Percentiles rank a stretch among this genome's conserved stretches.
These are phyloP conservation scores for Starmera amethionina DNA, from an alignment of 805 yeast species.

Conservation along the genomic window DNA sequence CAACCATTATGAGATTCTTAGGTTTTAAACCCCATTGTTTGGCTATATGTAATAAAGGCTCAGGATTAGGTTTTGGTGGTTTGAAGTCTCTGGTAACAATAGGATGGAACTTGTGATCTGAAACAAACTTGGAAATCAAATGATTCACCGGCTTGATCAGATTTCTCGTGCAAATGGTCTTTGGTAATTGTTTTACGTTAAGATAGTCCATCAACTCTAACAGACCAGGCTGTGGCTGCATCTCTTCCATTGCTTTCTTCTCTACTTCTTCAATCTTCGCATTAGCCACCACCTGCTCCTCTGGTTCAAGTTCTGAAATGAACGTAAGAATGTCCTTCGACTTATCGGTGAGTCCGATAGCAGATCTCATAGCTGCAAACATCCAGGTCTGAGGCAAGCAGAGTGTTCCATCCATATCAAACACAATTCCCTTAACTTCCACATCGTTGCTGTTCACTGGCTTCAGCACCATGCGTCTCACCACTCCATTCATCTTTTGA, in stretches of 20 bases:
- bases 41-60: constrained; percentile 50
- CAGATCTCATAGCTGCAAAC: constrained; percentile 51
- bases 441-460: constrained; percentile 17
- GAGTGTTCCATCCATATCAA: constrained; percentile 77
- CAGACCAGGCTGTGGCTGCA: constrained; percentile 24
- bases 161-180: constrained; percentile 59
- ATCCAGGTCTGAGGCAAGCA: constrained; percentile 56
- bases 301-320: constrained; percentile 32
- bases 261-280: constrained; percentile 42
- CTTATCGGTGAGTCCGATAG: constrained; percentile 36
- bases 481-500: not conserved
- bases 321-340: constrained; percentile 43
- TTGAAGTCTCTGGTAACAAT: constrained; percentile 52
- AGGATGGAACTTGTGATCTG: constrained; percentile 34
- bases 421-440: constrained; percentile 42
- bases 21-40: constrained; percentile 37
- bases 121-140: constrained; percentile 34
- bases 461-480: constrained; percentile 14
- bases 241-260: constrained; percentile 48
- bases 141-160: constrained; percentile 42
- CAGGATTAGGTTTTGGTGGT: constrained; percentile 64
- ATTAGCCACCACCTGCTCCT: constrained; percentile 33
- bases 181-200: constrained; percentile 23
- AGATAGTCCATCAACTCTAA: constrained; percentile 14
- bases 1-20: constrained; percentile 51